Evolutionary conservation across 176 grass and related monocot genomes (phyloP), one percentile per base, ranked within the genome.

Genomic region (Cenchrus purpureus): DNA sequence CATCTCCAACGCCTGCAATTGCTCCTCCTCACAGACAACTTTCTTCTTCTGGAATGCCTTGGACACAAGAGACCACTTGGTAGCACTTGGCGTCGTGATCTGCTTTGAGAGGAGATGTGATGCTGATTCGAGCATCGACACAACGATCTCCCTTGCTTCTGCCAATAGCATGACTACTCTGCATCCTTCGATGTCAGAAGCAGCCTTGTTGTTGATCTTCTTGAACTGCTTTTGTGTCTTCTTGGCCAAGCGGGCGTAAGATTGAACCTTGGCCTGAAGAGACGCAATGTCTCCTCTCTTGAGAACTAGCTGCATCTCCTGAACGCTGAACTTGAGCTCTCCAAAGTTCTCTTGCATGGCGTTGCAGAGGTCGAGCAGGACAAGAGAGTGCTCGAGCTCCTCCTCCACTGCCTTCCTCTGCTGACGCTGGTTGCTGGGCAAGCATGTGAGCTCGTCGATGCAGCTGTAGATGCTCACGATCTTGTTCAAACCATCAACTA

Each of bases 331-430:
- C 68, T 89, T 94, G 45, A 84, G 65, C 31, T 79, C 66, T 7
- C 7, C 19, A 20, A 91, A 89, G 76, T 31, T 82, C 45, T 87
- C 76, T 45, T 86, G 81, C 80, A 89, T 57, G 12, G 60, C 40
- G 7, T 67, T 78, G 59, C 87, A 94, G 64, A 89, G 71, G 72
- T 94, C 92, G 34, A 94, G 54, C 2, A 89, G 64, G 51, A 53
- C 25, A 19, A 89, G 78, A 14, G 92, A 94, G 28, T 13, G 46
- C 55, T 89, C 87, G 5, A 82, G 74, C 66, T 94, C 89, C 55
- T 71, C 61, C 73, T 97, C 89, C 11, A 97, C 40, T 59, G 69
- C 74, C 65, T 82, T 91, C 77, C 82, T 85, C 22, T 94, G 85
- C 63, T 83, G 79, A 7, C 37, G 20, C 3, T 86, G 91, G 82